These are phyloP conservation scores for Rhododendron molle DNA, from an alignment of 148 eudicot genomes.

Conservation along the genomic window DNA sequence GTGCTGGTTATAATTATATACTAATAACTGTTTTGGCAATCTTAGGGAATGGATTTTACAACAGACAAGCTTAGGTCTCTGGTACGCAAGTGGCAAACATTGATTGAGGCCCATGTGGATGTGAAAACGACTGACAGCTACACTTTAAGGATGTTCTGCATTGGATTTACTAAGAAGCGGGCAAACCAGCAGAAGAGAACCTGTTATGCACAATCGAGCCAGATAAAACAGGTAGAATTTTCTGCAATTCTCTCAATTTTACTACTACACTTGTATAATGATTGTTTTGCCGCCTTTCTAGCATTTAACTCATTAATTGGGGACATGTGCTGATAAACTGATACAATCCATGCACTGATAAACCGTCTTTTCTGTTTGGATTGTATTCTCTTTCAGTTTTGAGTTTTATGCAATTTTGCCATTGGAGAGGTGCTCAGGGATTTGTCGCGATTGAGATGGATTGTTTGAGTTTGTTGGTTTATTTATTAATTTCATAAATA, in stretches of 20 bases:
- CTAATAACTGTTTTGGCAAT: not conserved
- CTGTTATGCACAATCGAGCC: slow-evolving; percentile 26
- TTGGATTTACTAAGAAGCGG: slow-evolving; percentile 29
- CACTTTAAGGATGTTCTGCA: slow-evolving; percentile 24
- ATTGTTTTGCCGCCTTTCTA: not conserved
- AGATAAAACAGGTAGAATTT: slow-evolving; percentile 18
- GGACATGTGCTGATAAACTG: not conserved
- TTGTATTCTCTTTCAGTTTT: not conserved
- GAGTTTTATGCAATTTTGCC: not conserved
- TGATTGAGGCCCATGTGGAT: slow-evolving; percentile 29
- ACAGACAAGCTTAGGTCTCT: slow-evolving; percentile 29
- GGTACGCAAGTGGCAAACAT: slow-evolving; percentile 28
- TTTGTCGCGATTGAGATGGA: not conserved
- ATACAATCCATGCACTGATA: not conserved
- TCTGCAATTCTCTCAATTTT: not conserved
- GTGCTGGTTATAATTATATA: not conserved
- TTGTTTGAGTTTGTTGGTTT: not conserved
- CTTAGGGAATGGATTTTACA: slow-evolving; percentile 26
- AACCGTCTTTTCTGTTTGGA: not conserved
- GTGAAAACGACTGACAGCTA: slow-evolving; percentile 23
- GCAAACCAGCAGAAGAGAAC: slow-evolving; percentile 24
- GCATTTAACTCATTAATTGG: not conserved
- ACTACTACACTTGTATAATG: not conserved
- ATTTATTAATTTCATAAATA: not conserved
- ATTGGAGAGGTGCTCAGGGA: not conserved